Evolutionary conservation across 169 alveolate species (phyloP).

Genomic region (Plasmodium vinckei): DNA sequence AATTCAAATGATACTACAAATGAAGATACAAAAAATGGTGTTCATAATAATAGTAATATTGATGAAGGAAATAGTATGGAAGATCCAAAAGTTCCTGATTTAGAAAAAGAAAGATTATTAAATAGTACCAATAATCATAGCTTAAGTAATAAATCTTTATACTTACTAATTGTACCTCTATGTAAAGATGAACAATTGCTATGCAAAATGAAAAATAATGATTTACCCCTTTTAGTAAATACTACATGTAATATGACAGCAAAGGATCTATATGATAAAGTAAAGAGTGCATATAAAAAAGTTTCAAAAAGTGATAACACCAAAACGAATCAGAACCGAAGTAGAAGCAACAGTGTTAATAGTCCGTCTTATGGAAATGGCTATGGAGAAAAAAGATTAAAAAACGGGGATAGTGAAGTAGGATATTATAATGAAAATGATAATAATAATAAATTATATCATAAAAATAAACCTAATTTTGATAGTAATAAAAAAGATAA

Average conservation of each 20-base stretch:
- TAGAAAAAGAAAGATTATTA: conserved; percentile 5
- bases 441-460: conserved; percentile 1
- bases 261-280: conserved; percentile 23
- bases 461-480: conserved; percentile 11
- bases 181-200: conserved; percentile 58
- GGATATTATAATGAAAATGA: not conserved
- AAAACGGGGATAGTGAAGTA: not conserved
- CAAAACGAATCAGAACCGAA: not conserved
- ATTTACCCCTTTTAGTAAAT: conserved; percentile 38
- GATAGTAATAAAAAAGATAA: conserved; percentile 7
- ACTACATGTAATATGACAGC: conserved; percentile 28
- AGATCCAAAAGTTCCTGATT: conserved; percentile 10
- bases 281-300: conserved; percentile 18
- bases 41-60: conserved; percentile 3
- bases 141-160: conserved; percentile 29
- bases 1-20: conserved; percentile 8
- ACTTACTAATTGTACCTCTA: conserved; percentile 32
- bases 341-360: not conserved
- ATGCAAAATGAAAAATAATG: conserved; percentile 59
- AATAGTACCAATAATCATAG: not conserved
- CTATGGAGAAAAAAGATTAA: not conserved
- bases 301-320: too few species aligned
- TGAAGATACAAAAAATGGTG: not conserved
- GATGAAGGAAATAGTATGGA: not conserved
- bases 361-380: not conserved